Percentiles rank a stretch among this genome's conserved stretches.
phyloP scores from a whole-genome alignment of 495 filamentous ascomycete species.

The Apiosordaria backusii region DNA sequence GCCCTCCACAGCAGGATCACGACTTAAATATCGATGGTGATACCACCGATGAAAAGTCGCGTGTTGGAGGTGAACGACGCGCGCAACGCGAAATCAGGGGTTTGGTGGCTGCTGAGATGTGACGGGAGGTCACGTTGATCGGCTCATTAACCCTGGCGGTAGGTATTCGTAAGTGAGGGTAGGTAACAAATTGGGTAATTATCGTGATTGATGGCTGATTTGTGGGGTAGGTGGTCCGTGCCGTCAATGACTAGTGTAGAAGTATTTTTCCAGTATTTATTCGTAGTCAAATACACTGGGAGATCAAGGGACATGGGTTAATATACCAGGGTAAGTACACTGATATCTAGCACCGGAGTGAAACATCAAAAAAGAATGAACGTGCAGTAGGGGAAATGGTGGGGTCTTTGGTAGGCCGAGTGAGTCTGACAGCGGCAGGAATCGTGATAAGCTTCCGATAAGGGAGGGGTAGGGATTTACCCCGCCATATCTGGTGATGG shows the following conservation, averaged over 20 bases:
- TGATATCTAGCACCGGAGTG: too few relatives aligned
- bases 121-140: slow-evolving; percentile 1
- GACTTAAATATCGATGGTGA: not conserved
- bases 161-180: too few relatives aligned
- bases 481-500: not conserved
- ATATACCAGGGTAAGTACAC: too few relatives aligned
- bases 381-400: too few relatives aligned
- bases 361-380: too few relatives aligned
- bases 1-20: not conserved
- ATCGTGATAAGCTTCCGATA: not conserved
- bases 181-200: not conserved
- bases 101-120: not conserved
- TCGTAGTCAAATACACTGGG: not conserved
- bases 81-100: not conserved
- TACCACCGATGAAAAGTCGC: not conserved
- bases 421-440: not conserved
- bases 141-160: not conserved
- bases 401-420: too few relatives aligned
- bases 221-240: not conserved
- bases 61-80: not conserved
- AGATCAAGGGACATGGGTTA: too few relatives aligned
- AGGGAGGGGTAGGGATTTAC: not conserved
- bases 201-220: too few relatives aligned
- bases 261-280: too few relatives aligned
- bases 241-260: not conserved